Conservation (phyloP, 305 asterid species). For the Caryopteris hybrid region DNA sequence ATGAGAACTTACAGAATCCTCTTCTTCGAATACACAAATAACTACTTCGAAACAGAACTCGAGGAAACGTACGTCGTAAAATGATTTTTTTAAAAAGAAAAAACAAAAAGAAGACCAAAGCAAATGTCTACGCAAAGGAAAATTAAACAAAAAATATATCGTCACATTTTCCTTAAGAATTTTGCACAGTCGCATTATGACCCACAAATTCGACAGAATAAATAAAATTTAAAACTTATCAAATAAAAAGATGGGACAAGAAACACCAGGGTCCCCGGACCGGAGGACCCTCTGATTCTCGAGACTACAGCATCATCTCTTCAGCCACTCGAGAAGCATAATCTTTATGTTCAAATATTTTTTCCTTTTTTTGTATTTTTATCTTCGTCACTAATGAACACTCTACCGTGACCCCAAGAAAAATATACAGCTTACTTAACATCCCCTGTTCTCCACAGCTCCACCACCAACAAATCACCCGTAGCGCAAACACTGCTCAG, state of each 20-base stretch:
- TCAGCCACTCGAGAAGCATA: slow-evolving; percentile 42
- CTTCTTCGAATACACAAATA: no score
- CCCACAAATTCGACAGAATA: slow-evolving; percentile 35
- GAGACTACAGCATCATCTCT: slow-evolving; percentile 18
- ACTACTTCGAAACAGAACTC: no score
- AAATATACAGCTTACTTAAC: slow-evolving; percentile 16
- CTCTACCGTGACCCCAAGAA: slow-evolving; percentile 31
- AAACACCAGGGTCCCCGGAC: slow-evolving; percentile 21
- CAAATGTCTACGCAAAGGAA: background rate
- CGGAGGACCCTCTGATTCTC: slow-evolving; percentile 17
- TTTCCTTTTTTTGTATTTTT: background rate
- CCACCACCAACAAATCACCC: slow-evolving; percentile 7
- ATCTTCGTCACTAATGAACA: slow-evolving; percentile 34
- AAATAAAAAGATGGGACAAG: slow-evolving; percentile 45
- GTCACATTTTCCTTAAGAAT: slow-evolving; percentile 32
- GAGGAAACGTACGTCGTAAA: no score
- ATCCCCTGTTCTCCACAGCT: slow-evolving; percentile 21
- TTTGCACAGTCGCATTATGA: slow-evolving; percentile 43
- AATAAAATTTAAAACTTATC: slow-evolving; percentile 41
- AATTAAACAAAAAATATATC: background rate
- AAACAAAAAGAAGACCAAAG: no score
- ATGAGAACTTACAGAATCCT: no score
- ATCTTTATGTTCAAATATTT: slow-evolving; percentile 21
- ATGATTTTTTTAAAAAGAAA: no score
- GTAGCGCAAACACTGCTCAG: slow-evolving; percentile 4